Percentiles rank a stretch among this genome's conserved stretches.
Evolutionary conservation across 2,329 filamentous ascomycete genomes (phyloP).

Genomic region (Raffaelea albimanens): DNA sequence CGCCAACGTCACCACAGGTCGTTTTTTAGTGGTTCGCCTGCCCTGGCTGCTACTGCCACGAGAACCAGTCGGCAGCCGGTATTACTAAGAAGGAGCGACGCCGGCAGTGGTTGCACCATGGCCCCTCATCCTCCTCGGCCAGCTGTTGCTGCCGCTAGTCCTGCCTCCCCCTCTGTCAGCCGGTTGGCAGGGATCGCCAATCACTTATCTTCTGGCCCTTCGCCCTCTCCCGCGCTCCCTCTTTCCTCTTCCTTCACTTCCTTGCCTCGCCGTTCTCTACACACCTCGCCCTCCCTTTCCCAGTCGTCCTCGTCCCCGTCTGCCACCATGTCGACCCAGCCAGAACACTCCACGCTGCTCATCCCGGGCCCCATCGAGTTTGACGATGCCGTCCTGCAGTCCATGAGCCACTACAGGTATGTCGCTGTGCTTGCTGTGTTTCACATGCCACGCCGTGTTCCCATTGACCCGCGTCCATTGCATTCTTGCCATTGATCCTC

Average conservation of each 20-base stretch:
- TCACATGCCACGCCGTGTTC: background rate
- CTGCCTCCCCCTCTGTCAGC: constrained; percentile 14
- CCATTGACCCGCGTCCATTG: background rate
- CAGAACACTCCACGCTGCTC: constrained; percentile 63
- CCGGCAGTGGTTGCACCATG: constrained; percentile 1
- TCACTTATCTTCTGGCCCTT: constrained; percentile 16
- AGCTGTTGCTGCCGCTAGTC: constrained; percentile 1
- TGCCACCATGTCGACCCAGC: constrained; percentile 50
- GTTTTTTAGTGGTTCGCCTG: background rate
- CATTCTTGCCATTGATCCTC: background rate
- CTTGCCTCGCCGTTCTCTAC: constrained; percentile 2
- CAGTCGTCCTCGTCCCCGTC: constrained; percentile 3
- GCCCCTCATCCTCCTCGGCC: constrained; percentile 7
- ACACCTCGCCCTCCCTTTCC: constrained; percentile 8
- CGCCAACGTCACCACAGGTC: background rate
- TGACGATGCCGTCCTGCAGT: constrained; percentile 89
- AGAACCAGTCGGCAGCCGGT: constrained; percentile 3
- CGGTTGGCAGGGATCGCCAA: constrained; percentile 19
- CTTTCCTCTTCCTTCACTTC: constrained; percentile 3
- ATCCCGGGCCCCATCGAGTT: constrained; percentile 98
- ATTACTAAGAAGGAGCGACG: constrained; percentile 10
- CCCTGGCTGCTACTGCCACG: background rate
- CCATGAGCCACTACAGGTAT: constrained; percentile 91
- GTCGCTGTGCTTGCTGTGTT: background rate
- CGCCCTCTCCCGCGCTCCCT: constrained; percentile 17